Percentiles rank a stretch among this genome's conserved stretches.
phyloP scores from a whole-genome alignment of 352 stramenopile genomes.

The Globisporangium middletonii region DNA sequence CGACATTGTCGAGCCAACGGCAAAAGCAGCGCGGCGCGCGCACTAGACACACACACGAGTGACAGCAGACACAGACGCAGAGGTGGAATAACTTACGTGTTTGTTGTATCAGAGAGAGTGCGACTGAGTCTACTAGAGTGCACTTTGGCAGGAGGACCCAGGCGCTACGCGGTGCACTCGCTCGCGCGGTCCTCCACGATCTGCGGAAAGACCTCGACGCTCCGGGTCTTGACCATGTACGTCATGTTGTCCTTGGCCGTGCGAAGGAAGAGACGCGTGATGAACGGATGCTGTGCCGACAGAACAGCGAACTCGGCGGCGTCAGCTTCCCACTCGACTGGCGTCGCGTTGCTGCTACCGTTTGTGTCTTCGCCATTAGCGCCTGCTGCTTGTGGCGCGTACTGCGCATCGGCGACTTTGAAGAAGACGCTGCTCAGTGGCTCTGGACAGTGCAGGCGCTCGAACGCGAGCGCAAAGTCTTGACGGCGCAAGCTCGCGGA shows the following conservation, averaged over 20 bases:
- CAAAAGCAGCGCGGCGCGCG: background rate
- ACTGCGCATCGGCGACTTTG: conserved; percentile 37
- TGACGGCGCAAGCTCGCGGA: conserved; percentile 8
- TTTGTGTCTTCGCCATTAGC: background rate
- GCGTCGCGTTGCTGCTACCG: background rate
- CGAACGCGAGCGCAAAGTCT: conserved; percentile 45
- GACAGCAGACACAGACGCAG: background rate
- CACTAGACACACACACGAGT: too few relatives aligned
- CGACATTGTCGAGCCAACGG: conserved; percentile 35
- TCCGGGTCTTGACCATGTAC: conserved; percentile 38
- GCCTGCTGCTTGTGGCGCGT: conserved; percentile 14
- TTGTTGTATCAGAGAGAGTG: background rate
- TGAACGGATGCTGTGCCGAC: conserved; percentile 54
- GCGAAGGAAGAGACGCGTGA: conserved; percentile 57
- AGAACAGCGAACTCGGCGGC: conserved; percentile 35
- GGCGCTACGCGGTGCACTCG: background rate
- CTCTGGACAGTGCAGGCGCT: conserved; percentile 53
- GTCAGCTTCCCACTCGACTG: conserved; percentile 29
- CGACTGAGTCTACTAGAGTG: background rate
- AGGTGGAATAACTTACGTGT: conserved; percentile 11
- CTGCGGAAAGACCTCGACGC: conserved; percentile 37
- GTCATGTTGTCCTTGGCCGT: conserved; percentile 63
- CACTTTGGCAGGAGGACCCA: background rate
- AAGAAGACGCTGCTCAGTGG: conserved; percentile 58
- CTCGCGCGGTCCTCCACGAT: conserved; percentile 37